Evolutionary conservation across 306 rosid genomes (phyloP).

Genomic region (Cicer yamashitae): DNA sequence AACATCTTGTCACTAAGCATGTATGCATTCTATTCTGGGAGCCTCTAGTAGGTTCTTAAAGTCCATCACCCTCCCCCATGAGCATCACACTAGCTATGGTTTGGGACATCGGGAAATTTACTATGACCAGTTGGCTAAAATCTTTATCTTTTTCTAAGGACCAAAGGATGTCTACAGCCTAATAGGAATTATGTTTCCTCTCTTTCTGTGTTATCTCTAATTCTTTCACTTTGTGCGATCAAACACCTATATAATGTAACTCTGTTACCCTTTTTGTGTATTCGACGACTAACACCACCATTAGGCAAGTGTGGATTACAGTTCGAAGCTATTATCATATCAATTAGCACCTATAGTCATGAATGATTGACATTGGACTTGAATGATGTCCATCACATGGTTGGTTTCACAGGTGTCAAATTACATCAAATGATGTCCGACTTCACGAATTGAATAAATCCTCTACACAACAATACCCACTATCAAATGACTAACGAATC

Average conservation of each 20-base stretch:
- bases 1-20: not conserved
- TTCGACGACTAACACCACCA: not conserved
- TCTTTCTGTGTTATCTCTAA: not conserved
- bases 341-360: not conserved
- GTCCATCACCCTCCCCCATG: not conserved
- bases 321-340: not conserved
- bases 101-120: not conserved
- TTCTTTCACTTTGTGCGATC: not conserved
- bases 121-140: not conserved
- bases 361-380: not conserved
- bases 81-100: not conserved
- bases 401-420: no score
- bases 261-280: not conserved
- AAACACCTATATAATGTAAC: not conserved
- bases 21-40: not conserved
- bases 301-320: not conserved
- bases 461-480: constrained; percentile 21
- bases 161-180: not conserved
- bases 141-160: not conserved
- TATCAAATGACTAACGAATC: not conserved
- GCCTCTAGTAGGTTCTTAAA: not conserved
- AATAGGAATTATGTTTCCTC: not conserved
- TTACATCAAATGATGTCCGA: not conserved
- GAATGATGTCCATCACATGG: constrained; percentile 8
- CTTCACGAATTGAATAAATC: not conserved